phyloP scores from a whole-genome alignment of 441 rosid species.

The Bocquillonia castaneifolia region DNA sequence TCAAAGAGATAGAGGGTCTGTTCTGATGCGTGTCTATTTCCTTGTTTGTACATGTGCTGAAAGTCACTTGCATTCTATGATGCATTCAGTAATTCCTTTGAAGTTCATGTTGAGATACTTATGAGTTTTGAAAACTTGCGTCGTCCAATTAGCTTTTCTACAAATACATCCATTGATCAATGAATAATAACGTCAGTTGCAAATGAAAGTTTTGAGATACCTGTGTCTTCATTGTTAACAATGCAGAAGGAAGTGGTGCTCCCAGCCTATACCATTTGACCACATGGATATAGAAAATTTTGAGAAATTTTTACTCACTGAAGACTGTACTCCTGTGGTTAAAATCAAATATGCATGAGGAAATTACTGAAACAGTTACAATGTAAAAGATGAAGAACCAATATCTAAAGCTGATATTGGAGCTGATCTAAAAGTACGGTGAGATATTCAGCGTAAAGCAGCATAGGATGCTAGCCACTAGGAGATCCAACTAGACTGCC shows the following conservation, averaged over 20 bases:
- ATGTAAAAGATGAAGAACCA: neutral
- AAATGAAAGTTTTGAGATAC: neutral
- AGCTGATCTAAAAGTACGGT: neutral
- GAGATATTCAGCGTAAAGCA: neutral
- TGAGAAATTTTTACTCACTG: neutral
- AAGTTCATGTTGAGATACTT: neutral
- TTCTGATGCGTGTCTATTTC: neutral
- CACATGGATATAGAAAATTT: neutral
- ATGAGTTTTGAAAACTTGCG: too few species aligned
- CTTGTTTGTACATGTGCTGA: slow-evolving; percentile 2
- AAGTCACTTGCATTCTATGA: neutral
- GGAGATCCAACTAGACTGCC: too few species aligned
- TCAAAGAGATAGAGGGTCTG: neutral
- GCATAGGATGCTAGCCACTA: neutral
- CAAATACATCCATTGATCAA: too few species aligned
- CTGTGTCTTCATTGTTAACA: neutral
- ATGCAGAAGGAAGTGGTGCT: neutral
- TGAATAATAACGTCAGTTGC: too few species aligned
- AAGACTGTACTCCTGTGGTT: neutral
- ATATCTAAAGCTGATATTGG: neutral
- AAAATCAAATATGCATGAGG: neutral
- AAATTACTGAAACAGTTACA: neutral
- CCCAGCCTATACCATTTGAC: neutral
- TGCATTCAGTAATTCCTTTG: slow-evolving; percentile 4
- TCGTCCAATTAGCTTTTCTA: too few species aligned